Conservation (phyloP, 2,329 filamentous ascomycete species). For the Byssoonygena ceratinophila region DNA sequence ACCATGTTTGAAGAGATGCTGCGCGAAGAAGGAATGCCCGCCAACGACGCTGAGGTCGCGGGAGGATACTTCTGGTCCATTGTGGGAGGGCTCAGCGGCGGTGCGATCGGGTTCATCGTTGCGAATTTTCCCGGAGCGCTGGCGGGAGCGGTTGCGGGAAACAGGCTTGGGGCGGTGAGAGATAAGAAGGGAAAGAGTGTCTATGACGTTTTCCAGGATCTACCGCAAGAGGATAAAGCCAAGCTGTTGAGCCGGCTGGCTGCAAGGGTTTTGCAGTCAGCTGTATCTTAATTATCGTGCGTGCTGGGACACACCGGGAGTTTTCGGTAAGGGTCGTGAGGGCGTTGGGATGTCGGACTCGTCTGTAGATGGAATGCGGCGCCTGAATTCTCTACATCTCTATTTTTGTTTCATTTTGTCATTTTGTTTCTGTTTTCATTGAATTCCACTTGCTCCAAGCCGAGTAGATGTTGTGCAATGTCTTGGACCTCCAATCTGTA, state of each 20-base stretch:
- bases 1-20: conserved; percentile 85
- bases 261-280: conserved; percentile 59
- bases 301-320: not conserved
- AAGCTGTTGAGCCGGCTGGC: conserved; percentile 74
- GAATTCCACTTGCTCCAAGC: no score
- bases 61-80: conserved; percentile 63
- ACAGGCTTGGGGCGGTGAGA: conserved; percentile 76
- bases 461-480: no score
- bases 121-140: conserved; percentile 82
- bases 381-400: no score
- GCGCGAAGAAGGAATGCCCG: conserved; percentile 69
- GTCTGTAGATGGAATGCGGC: not conserved
- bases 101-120: conserved; percentile 86
- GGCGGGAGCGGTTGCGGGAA: conserved; percentile 85
- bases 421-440: no score
- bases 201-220: conserved; percentile 76
- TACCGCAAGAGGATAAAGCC: conserved; percentile 73
- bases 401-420: no score
- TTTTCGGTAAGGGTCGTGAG: not conserved
- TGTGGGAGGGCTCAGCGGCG: conserved; percentile 75
- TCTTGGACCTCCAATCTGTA: no score
- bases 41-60: conserved; percentile 49
- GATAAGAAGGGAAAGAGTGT: conserved; percentile 93
- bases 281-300: conserved; percentile 8
- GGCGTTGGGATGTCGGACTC: not conserved